phyloP scores from a whole-genome alignment of 164 flowering plant genomes.

The Vitis riparia region DNA sequence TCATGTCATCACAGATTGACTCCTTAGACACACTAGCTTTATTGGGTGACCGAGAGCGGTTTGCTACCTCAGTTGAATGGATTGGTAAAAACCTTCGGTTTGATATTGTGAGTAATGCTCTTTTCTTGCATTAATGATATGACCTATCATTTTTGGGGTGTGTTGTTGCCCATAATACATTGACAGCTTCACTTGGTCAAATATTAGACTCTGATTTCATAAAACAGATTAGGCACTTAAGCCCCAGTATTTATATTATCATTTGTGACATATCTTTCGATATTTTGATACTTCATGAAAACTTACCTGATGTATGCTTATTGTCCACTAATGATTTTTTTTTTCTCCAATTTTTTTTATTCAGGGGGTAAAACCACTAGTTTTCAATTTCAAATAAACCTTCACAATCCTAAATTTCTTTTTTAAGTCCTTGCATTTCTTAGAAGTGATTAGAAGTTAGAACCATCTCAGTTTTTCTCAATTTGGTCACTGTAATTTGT shows the following conservation, averaged over 20 bases:
- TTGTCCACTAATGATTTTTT: too few relatives aligned
- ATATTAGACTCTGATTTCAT: too few relatives aligned
- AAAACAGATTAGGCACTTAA: too few relatives aligned
- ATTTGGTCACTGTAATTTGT: neutral
- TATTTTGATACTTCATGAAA: too few relatives aligned
- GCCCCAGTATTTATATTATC: too few relatives aligned
- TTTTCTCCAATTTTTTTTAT: too few relatives aligned
- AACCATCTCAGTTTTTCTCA: neutral
- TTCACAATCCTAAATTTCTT: neutral
- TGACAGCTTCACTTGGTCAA: too few relatives aligned
- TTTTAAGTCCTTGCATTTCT: neutral
- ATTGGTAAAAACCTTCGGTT: constrained; percentile 88
- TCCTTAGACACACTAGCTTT: constrained; percentile 87
- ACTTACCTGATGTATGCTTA: too few relatives aligned
- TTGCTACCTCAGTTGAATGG: constrained; percentile 89
- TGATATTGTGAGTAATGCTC: constrained; percentile 79
- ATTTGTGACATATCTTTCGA: too few relatives aligned
- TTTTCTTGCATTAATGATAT: neutral
- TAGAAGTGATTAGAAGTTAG: neutral
- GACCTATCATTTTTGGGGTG: too few relatives aligned
- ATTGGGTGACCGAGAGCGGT: constrained; percentile 79
- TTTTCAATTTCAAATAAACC: neutral
- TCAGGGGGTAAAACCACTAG: neutral
- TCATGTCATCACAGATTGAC: constrained; percentile 64
- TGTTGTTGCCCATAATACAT: too few relatives aligned